A percentile compares a stretch with the other conserved stretches of the same genome.
These are phyloP conservation scores for Monascus purpureus DNA, from an alignment of 495 filamentous ascomycete species.

Conservation along the genomic window DNA sequence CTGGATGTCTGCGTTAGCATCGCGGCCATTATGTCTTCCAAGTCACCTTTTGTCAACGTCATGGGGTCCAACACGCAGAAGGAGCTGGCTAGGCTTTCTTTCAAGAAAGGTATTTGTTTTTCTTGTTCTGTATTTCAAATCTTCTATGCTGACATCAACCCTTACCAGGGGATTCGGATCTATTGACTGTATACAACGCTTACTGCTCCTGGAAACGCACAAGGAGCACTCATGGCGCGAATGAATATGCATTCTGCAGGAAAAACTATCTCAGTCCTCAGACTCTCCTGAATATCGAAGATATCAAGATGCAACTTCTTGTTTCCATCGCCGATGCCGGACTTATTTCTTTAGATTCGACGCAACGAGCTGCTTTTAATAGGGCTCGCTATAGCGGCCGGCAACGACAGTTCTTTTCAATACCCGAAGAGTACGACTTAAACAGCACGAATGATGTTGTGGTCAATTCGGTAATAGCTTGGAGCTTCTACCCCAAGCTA, in stretches of 20 bases:
- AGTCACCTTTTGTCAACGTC: slow-evolving; percentile 79
- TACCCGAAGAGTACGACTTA: slow-evolving; percentile 56
- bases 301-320: slow-evolving; percentile 81
- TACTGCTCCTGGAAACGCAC: slow-evolving; percentile 77
- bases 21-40: slow-evolving; percentile 84
- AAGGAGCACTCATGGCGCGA: slow-evolving; percentile 47
- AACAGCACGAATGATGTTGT: slow-evolving; percentile 69
- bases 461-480: slow-evolving; percentile 66
- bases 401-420: slow-evolving; percentile 60
- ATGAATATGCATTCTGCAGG: slow-evolving; percentile 75
- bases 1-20: slow-evolving; percentile 82
- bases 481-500: slow-evolving; percentile 91
- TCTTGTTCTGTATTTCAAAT: slow-evolving; percentile 1
- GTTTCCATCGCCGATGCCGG: slow-evolving; percentile 70
- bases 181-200: slow-evolving; percentile 84
- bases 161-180: slow-evolving; percentile 63
- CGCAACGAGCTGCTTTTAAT: slow-evolving; percentile 53
- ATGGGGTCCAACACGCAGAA: slow-evolving; percentile 72
- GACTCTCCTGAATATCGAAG: slow-evolving; percentile 79
- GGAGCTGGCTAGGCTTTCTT: slow-evolving; percentile 58
- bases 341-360: slow-evolving; percentile 54
- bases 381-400: slow-evolving; percentile 41
- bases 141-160: slow-evolving; percentile 4
- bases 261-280: slow-evolving; percentile 82
- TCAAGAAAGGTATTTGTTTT: slow-evolving; percentile 44